Conservation (phyloP, 768 basidiomycete genomes). For the Kockovaella imperatae region DNA sequence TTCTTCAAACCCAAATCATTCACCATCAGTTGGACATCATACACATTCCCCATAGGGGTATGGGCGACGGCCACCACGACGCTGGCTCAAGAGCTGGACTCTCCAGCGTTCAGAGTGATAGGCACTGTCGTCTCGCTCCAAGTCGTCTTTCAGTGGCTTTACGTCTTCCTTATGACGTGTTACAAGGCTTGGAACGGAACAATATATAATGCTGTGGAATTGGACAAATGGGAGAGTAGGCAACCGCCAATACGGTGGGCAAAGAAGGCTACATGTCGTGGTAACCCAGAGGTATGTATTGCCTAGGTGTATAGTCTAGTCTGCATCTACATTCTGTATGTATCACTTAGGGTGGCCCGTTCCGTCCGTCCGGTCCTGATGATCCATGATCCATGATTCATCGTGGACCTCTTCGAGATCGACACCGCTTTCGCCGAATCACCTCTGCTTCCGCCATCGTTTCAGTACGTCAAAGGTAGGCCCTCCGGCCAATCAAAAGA, state of each 20-base stretch:
- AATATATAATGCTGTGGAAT: conserved; percentile 30
- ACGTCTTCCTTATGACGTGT: conserved; percentile 24
- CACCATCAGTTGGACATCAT: conserved; percentile 25
- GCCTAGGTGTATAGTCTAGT: no score
- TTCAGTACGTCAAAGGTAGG: no score
- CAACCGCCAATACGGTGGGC: background rate
- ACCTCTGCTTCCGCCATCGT: no score
- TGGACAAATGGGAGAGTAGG: conserved; percentile 4
- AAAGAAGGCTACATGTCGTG: background rate
- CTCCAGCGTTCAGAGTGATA: conserved; percentile 33
- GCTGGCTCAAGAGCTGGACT: conserved; percentile 36
- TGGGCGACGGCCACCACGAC: conserved; percentile 27
- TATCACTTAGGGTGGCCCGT: no score
- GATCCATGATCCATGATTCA: no score
- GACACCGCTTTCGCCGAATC: no score
- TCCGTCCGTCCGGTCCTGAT: no score
- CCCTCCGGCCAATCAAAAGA: no score
- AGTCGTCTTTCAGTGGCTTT: conserved; percentile 37
- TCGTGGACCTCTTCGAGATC: no score
- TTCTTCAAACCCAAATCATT: conserved; percentile 17
- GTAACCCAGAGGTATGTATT: background rate
- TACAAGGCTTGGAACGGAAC: conserved; percentile 27
- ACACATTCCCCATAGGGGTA: conserved; percentile 43
- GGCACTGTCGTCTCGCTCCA: conserved; percentile 30
- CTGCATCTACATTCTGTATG: no score